These are phyloP conservation scores for Termitomyces heimii DNA, from an alignment of 768 basidiomycete species.

Conservation along the genomic window DNA sequence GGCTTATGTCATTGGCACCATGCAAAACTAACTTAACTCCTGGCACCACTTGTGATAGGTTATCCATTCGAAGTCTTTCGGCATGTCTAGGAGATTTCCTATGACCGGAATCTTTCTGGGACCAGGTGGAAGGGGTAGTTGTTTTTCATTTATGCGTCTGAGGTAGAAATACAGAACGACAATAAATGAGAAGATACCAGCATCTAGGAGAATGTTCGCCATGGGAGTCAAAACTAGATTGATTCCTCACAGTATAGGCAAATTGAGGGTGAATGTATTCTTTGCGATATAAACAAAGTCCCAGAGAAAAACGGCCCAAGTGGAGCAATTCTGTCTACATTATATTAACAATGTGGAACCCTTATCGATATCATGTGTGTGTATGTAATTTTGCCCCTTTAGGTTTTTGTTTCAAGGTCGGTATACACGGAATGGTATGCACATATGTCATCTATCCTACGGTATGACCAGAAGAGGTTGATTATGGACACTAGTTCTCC, in stretches of 20 bases:
- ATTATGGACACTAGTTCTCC: too few species aligned
- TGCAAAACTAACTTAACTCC: neutral
- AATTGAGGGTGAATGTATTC: too few species aligned
- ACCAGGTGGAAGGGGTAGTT: neutral
- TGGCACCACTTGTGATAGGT: conserved; percentile 1
- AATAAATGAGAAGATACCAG: neutral
- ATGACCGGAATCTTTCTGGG: neutral
- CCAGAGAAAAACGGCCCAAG: neutral
- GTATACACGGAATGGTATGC: too few species aligned
- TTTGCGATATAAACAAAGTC: neutral
- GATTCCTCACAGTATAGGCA: too few species aligned
- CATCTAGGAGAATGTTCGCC: neutral
- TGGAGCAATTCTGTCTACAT: too few species aligned
- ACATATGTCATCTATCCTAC: too few species aligned
- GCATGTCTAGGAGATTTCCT: neutral
- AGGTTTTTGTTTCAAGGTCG: too few species aligned
- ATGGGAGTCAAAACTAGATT: too few species aligned
- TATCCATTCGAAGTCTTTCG: neutral
- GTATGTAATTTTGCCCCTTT: too few species aligned
- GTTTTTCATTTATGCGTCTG: neutral
- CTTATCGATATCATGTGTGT: too few species aligned
- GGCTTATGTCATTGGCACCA: neutral
- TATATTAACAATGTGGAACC: too few species aligned
- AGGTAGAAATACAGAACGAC: neutral
- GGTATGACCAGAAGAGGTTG: too few species aligned